Percentiles rank a stretch among this genome's conserved stretches.
Conservation (phyloP, 176 grass and related monocot species). For the Alloteropsis semialata region DNA sequence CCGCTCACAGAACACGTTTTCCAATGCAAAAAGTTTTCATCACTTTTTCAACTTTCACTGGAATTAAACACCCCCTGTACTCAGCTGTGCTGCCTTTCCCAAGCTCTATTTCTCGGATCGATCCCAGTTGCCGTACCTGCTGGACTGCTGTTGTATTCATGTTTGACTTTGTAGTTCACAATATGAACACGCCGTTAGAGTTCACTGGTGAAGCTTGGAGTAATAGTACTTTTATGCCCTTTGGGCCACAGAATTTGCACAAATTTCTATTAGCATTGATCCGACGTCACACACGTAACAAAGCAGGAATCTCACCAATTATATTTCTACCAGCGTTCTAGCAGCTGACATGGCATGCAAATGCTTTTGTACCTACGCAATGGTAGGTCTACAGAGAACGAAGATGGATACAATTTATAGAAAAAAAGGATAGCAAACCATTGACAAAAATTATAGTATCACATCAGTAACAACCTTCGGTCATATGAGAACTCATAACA, state of each 20-base stretch:
- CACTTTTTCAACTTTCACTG: too few species aligned
- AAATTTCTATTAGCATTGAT: neutral
- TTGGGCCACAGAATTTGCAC: neutral
- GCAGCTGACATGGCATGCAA: neutral
- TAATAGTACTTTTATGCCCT: neutral
- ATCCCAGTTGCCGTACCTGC: too few species aligned
- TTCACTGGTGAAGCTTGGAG: neutral
- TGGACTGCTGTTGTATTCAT: too few species aligned
- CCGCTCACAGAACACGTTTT: too few species aligned
- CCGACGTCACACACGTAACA: neutral
- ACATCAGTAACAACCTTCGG: neutral
- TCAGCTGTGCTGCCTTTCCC: too few species aligned
- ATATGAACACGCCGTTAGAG: too few species aligned
- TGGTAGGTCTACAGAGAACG: neutral
- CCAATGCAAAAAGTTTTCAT: too few species aligned
- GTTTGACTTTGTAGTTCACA: too few species aligned
- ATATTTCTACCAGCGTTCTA: neutral
- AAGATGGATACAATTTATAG: neutral
- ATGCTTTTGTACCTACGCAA: neutral
- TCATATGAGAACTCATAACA: slow-evolving; percentile 1
- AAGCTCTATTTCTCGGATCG: too few species aligned
- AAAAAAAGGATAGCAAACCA: neutral
- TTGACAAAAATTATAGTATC: neutral
- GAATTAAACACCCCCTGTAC: too few species aligned
- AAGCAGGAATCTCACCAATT: neutral